Percentiles rank a stretch among this genome's conserved stretches.
Evolutionary conservation across 1,284 basidiomycete genomes (phyloP).

Genomic region (Pascua sp.): DNA sequence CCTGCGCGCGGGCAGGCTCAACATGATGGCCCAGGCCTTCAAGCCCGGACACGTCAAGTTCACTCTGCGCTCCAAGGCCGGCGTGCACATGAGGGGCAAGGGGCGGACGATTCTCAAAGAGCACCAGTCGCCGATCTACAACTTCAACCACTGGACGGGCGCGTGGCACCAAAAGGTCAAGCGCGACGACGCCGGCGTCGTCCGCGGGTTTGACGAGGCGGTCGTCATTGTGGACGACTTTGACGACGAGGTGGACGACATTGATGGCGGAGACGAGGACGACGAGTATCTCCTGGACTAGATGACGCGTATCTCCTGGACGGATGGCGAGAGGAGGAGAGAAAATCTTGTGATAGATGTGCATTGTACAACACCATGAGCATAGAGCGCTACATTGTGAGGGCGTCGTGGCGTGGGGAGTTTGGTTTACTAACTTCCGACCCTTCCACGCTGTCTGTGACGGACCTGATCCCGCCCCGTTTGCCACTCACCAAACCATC

Average conservation of each 20-base stretch:
- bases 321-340: too few relatives aligned
- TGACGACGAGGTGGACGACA: not conserved
- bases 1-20: slow-evolving; percentile 21
- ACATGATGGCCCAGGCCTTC: slow-evolving; percentile 33
- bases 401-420: too few relatives aligned
- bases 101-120: slow-evolving; percentile 25
- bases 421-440: too few relatives aligned
- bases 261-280: not conserved
- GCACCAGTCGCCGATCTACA: slow-evolving; percentile 24
- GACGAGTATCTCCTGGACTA: not conserved
- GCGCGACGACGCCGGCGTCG: not conserved
- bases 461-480: too few relatives aligned
- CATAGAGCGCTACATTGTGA: too few relatives aligned
- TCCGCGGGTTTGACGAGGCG: too few relatives aligned
- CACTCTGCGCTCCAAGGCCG: slow-evolving; percentile 18
- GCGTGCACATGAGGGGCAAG: slow-evolving; percentile 26
- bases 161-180: slow-evolving; percentile 21
- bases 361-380: too few relatives aligned
- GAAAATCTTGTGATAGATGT: too few relatives aligned
- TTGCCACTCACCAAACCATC: too few relatives aligned
- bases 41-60: slow-evolving; percentile 36
- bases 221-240: not conserved
- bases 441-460: too few relatives aligned
- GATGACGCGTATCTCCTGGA: not conserved
- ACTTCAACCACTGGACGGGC: slow-evolving; percentile 49